Evolutionary conservation across 768 basidiomycete genomes (phyloP).

Genomic region (Lactarius evosmus): DNA sequence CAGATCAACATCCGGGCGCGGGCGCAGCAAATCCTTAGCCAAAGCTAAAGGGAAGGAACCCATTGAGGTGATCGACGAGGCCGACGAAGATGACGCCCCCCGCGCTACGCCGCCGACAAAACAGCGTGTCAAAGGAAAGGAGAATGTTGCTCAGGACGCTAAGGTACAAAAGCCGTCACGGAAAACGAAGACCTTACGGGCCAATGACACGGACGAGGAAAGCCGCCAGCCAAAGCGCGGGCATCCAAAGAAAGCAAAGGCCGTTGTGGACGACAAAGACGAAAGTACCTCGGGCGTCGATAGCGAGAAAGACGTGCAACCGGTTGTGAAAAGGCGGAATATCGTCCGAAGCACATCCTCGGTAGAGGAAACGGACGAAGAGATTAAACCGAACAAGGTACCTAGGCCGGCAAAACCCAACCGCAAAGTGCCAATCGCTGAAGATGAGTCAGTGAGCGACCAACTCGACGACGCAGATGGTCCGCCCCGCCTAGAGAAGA

Average conservation of each 20-base stretch:
- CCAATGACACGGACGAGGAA: constrained; percentile 27
- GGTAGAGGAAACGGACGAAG: constrained; percentile 8
- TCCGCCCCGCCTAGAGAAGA: constrained; percentile 1
- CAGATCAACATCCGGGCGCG: constrained; percentile 27
- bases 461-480: constrained; percentile 8
- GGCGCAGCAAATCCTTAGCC: constrained; percentile 30
- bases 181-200: constrained; percentile 18
- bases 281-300: constrained; percentile 16
- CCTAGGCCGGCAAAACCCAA: constrained; percentile 1
- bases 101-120: constrained; percentile 30
- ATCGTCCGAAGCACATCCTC: constrained; percentile 9
- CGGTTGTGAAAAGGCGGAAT: constrained; percentile 6
- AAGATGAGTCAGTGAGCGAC: constrained; percentile 19
- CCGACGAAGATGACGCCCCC: constrained; percentile 32
- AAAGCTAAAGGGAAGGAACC: constrained; percentile 29
- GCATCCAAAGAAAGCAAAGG: constrained; percentile 16
- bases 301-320: constrained; percentile 13
- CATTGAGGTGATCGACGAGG: constrained; percentile 33
- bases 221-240: constrained; percentile 18
- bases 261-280: constrained; percentile 8
- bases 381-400: not conserved
- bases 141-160: constrained; percentile 22
- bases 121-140: constrained; percentile 33
- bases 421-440: not conserved
- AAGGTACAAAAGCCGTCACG: constrained; percentile 14